Evolutionary conservation across 768 basidiomycete genomes (phyloP).

Genomic region (Strobilomyces dryophilus): DNA sequence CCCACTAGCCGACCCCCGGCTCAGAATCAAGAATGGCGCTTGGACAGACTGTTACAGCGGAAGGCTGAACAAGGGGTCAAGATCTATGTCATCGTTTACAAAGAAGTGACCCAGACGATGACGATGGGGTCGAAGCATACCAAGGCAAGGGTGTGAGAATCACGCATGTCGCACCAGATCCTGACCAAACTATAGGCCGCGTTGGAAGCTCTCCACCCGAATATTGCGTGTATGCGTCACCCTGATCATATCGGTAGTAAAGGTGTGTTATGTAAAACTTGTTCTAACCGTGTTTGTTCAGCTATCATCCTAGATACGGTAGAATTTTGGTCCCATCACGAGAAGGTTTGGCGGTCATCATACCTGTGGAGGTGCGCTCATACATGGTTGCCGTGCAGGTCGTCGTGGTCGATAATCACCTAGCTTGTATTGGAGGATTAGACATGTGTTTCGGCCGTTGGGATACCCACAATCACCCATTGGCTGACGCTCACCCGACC

Average conservation of each 20-base stretch:
- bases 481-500: slow-evolving; percentile 90
- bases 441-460: slow-evolving; percentile 97
- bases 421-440: slow-evolving; percentile 86
- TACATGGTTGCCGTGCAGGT: slow-evolving; percentile 34
- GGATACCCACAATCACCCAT: slow-evolving; percentile 88
- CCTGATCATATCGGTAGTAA: slow-evolving; percentile 87
- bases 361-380: background rate
- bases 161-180: background rate
- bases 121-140: slow-evolving; percentile 83
- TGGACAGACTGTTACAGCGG: slow-evolving; percentile 78
- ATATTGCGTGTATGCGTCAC: slow-evolving; percentile 86
- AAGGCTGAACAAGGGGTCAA: slow-evolving; percentile 94
- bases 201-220: slow-evolving; percentile 80
- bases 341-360: slow-evolving; percentile 47
- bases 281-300: background rate
- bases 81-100: slow-evolving; percentile 90
- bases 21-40: slow-evolving; percentile 78
- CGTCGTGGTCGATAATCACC: slow-evolving; percentile 83
- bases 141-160: slow-evolving; percentile 41
- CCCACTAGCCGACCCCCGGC: slow-evolving; percentile 68
- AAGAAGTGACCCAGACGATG: slow-evolving; percentile 95
- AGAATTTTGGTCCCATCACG: slow-evolving; percentile 91
- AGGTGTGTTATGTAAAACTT: slow-evolving; percentile 32
- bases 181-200: slow-evolving; percentile 43
- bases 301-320: slow-evolving; percentile 50